Conservation (phyloP, 1,284 basidiomycete species). For the Austropuccinia psidii region DNA sequence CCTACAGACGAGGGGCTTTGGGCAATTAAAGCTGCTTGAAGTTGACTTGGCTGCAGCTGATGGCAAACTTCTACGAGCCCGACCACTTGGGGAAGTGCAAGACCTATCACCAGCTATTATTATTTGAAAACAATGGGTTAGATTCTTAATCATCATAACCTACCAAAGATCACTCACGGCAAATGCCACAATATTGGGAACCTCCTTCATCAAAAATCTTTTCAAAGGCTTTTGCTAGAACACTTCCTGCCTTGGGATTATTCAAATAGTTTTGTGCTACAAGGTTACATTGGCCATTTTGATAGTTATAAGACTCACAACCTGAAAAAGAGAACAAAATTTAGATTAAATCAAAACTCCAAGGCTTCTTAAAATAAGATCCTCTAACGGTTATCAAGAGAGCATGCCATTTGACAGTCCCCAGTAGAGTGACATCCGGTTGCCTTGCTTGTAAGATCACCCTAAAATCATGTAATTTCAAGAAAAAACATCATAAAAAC, state of each 20-base stretch:
- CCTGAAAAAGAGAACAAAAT: too few relatives aligned
- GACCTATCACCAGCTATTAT: not conserved
- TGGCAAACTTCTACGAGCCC: constrained; percentile 5
- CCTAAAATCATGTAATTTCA: too few relatives aligned
- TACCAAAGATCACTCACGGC: not conserved
- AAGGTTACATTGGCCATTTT: not conserved
- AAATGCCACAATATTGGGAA: not conserved
- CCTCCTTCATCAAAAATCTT: not conserved
- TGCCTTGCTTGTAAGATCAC: not conserved
- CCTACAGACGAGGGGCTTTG: not conserved
- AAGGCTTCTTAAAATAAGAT: too few relatives aligned
- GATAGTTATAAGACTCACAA: not conserved
- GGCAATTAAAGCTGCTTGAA: not conserved
- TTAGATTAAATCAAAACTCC: too few relatives aligned
- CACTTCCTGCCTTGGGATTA: not conserved
- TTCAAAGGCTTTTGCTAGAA: not conserved
- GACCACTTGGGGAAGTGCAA: not conserved
- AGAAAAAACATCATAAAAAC: not conserved
- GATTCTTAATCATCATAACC: not conserved
- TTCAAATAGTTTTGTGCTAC: not conserved
- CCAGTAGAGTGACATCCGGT: not conserved
- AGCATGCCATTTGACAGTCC: not conserved
- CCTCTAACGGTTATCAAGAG: not conserved
- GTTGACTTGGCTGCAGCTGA: too few relatives aligned
- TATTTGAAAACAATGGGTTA: not conserved